Conservation (phyloP, 176 grass and related monocot genomes). For the Puccinellia tenuiflora region DNA sequence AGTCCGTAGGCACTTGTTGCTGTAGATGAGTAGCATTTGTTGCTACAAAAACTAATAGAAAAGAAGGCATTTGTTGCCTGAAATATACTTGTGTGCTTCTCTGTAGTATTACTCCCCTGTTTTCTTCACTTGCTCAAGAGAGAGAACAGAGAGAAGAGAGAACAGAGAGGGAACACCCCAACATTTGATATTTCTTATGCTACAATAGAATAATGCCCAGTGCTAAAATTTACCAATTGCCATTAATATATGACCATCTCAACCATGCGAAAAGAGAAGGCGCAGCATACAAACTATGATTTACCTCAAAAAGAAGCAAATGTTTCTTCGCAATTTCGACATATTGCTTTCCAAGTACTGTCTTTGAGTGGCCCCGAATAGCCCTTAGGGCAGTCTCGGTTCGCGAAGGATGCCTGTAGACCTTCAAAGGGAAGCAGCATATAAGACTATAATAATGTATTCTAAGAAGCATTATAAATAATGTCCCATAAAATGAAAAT, state of each 20-base stretch:
- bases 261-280: constrained; percentile 11
- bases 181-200: constrained; percentile 2
- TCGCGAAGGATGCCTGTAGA: constrained; percentile 83
- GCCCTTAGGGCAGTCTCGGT: constrained; percentile 68
- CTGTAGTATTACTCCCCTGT: too few species aligned
- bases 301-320: constrained; percentile 89
- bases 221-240: not conserved
- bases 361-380: constrained; percentile 70
- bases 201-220: not conserved
- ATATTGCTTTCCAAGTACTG: constrained; percentile 50
- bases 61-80: too few species aligned
- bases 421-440: constrained; percentile 26
- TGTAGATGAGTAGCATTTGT: too few species aligned
- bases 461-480: constrained; percentile 1
- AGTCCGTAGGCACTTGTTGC: too few species aligned
- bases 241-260: not conserved
- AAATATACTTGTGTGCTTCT: too few species aligned
- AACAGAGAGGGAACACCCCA: too few species aligned
- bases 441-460: constrained; percentile 2
- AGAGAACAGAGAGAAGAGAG: too few species aligned
- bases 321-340: constrained; percentile 64
- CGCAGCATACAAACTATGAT: not conserved
- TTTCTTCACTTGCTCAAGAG: too few species aligned
- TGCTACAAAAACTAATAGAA: too few species aligned
- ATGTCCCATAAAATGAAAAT: not conserved